A percentile compares a stretch with the other conserved stretches of the same genome.
These are phyloP conservation scores for Penicillium lagena DNA, from an alignment of 495 filamentous ascomycete species.

Conservation along the genomic window DNA sequence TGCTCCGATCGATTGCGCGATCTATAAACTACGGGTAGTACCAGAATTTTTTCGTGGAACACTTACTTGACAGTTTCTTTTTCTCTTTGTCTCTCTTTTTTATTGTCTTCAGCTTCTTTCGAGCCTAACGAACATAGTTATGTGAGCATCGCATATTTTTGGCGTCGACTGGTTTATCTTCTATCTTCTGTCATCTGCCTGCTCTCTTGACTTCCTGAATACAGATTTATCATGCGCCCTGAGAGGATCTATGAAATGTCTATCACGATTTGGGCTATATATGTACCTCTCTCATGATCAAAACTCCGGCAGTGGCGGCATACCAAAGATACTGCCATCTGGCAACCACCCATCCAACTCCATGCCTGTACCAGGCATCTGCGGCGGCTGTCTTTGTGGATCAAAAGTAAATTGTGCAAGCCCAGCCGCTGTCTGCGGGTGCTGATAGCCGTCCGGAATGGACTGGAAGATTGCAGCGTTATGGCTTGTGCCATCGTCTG, in stretches of 20 bases:
- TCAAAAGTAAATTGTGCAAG: slow-evolving; percentile 23
- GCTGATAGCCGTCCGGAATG: slow-evolving; percentile 11
- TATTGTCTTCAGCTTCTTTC: too few relatives aligned
- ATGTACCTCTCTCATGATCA: slow-evolving; percentile 5
- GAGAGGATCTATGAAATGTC: too few relatives aligned
- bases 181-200: too few relatives aligned
- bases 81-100: neutral
- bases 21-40: too few relatives aligned
- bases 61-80: neutral
- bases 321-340: slow-evolving; percentile 27
- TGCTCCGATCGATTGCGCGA: neutral
- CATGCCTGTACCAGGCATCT: slow-evolving; percentile 18
- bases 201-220: too few relatives aligned
- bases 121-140: too few relatives aligned
- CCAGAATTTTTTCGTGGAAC: neutral
- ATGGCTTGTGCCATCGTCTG: slow-evolving; percentile 10
- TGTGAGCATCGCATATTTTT: too few relatives aligned
- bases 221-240: too few relatives aligned
- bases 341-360: slow-evolving; percentile 34
- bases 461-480: slow-evolving; percentile 10
- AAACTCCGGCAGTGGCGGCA: slow-evolving; percentile 28
- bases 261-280: neutral
- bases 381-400: slow-evolving; percentile 13
- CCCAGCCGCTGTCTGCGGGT: slow-evolving; percentile 6
- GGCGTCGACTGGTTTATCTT: too few relatives aligned